phyloP scores from a whole-genome alignment of 352 stramenopile genomes.

The Globisporangium parvum region DNA sequence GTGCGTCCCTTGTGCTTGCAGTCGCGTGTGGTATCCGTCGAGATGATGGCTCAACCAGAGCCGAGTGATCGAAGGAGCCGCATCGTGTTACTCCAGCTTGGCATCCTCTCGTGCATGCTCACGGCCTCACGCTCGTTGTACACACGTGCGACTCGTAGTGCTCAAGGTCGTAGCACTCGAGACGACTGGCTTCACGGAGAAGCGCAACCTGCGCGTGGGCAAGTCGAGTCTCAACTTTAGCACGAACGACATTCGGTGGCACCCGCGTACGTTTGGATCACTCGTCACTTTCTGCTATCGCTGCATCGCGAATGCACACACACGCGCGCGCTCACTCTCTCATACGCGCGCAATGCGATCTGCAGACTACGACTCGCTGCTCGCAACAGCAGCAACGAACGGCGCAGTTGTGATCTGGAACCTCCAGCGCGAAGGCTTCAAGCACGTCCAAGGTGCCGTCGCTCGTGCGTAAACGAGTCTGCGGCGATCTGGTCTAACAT shows the following conservation, averaged over 20 bases:
- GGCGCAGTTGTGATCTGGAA: constrained; percentile 86
- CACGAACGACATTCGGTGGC: constrained; percentile 87
- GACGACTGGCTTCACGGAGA: constrained; percentile 68
- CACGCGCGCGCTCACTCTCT: too few species aligned
- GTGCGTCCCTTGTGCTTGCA: constrained; percentile 16
- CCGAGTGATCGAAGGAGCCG: not conserved
- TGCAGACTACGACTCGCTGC: constrained; percentile 73
- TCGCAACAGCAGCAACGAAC: constrained; percentile 83
- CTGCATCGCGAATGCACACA: too few species aligned
- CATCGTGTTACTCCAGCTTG: not conserved
- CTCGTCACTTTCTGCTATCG: not conserved
- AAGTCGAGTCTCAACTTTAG: constrained; percentile 86
- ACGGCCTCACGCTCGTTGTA: not conserved
- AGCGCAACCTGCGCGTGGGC: constrained; percentile 76
- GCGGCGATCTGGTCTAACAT: not conserved
- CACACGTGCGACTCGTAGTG: constrained; percentile 22
- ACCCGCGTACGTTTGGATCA: constrained; percentile 48
- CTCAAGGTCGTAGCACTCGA: constrained; percentile 83
- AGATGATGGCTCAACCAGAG: not conserved
- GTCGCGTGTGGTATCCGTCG: not conserved
- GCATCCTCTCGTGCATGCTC: not conserved
- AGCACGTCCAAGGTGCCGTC: constrained; percentile 72
- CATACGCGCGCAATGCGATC: not conserved
- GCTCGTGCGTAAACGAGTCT: not conserved
- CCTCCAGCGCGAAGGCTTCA: constrained; percentile 80